Percentiles rank a stretch among this genome's conserved stretches.
Evolutionary conservation across 208 protist species (phyloP).

Genomic region (Vickermania spadyakhi): DNA sequence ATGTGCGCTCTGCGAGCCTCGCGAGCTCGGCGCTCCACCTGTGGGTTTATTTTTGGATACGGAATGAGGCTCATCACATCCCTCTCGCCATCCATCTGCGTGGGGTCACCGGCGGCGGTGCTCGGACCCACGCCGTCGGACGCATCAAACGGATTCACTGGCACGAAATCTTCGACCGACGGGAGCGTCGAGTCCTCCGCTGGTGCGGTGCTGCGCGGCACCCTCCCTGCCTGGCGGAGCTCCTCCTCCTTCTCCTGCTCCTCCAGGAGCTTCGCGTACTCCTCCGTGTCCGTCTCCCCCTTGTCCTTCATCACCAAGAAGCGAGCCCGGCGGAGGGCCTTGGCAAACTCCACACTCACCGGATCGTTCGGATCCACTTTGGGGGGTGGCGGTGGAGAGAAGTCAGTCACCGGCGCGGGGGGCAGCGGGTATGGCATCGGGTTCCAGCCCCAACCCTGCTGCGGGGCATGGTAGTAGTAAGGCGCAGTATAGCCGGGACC

Average conservation of each 20-base stretch:
- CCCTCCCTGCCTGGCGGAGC: background rate
- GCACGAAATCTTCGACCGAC: conserved; percentile 70
- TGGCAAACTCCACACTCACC: background rate
- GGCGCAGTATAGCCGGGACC: too few species aligned
- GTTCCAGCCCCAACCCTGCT: background rate
- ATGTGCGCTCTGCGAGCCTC: conserved; percentile 77
- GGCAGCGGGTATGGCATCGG: background rate
- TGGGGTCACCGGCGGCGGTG: conserved; percentile 3
- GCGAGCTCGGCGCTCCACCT: conserved; percentile 41
- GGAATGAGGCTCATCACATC: too few species aligned
- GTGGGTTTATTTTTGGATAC: conserved; percentile 59
- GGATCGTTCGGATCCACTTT: background rate
- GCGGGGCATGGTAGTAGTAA: background rate
- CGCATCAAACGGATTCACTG: conserved; percentile 31
- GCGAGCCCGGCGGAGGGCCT: background rate
- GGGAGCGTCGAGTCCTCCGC: conserved; percentile 15
- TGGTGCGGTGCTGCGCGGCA: background rate
- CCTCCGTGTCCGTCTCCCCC: background rate
- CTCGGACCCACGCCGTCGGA: conserved; percentile 9
- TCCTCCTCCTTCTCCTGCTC: background rate
- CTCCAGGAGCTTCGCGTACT: background rate
- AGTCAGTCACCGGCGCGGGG: background rate
- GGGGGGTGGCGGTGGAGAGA: background rate
- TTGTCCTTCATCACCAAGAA: background rate
- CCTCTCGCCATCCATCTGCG: too few species aligned